Base-by-base conservation (phyloP, 805 yeast genomes). In the Clavispora fructus region DNA sequence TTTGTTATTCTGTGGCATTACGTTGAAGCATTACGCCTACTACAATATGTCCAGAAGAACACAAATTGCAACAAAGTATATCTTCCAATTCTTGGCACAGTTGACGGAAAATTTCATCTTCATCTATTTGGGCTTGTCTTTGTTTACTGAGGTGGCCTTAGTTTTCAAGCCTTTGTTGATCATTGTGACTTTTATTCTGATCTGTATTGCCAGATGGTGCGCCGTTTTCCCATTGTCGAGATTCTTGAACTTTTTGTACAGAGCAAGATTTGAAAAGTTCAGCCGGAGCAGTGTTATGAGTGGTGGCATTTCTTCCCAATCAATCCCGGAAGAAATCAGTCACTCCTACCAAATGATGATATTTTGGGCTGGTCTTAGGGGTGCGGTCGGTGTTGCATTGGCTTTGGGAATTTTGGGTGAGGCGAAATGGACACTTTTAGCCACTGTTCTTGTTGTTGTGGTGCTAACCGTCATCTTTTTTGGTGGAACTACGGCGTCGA, bases 341-440 rank as follows among this genome's bases (percentile, higher is more conserved):
- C 92, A 88, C 58, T 88, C 85, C 50, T 94, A 94, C 65, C 99
- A 94, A 68, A 89, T 90, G 87, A 94, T 94, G 99, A 89, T 92
- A 42, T 94, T 94, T 64, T 94, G 99, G 99, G 99, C 99, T 2
- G 99, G 99, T 4, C 73, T 94, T 46, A 77, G 99, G 61, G 99
- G 99, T 49, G 99, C 99, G 0, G 99, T 94, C 31, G 99, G 99
- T 53, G 99, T 94, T 5, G 99, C 99, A 0, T 77, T 94, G 59
- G 99, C 99, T 0, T 89, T 95, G 82, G 99, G 99, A 12, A 71
- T 94, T 35, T 96, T 88, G 67, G 99, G 98, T 50, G 97, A 92
- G 60, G 83, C 87, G 46, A 92, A 91, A 53, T 83, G 84, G 61
- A 83, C 96, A 0, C 71, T 94, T 44, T 69, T 92, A 44, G 99